Evolutionary conservation across 306 rosid genomes (phyloP).

Genomic region (Dalbergia cultrata): DNA sequence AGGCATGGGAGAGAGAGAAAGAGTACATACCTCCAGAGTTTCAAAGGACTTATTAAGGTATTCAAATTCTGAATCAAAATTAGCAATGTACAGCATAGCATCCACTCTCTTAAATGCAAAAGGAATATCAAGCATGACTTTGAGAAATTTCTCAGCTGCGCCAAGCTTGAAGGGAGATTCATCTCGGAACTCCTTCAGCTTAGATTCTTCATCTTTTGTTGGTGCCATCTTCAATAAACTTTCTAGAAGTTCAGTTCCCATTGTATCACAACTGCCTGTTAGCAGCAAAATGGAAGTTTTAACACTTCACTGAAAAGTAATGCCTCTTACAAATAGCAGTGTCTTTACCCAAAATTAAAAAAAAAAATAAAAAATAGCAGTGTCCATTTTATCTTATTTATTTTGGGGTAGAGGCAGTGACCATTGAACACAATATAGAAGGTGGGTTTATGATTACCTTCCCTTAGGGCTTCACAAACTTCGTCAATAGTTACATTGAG

Average conservation of each 20-base stretch:
- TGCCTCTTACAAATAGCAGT: neutral
- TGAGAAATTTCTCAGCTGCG: constrained; percentile 93
- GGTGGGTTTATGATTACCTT: constrained; percentile 60
- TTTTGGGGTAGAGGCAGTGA: too few relatives aligned
- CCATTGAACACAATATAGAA: constrained; percentile 12
- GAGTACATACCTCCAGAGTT: constrained; percentile 72
- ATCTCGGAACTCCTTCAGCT: constrained; percentile 75
- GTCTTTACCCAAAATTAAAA: too few relatives aligned
- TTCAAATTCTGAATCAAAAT: constrained; percentile 90
- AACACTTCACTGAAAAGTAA: constrained; percentile 17
- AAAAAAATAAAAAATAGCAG: too few relatives aligned
- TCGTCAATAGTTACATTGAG: constrained; percentile 86
- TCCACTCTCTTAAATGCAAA: constrained; percentile 91
- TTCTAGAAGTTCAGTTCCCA: constrained; percentile 90
- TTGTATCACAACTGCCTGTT: constrained; percentile 76
- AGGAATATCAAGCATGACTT: constrained; percentile 84
- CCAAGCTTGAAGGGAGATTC: constrained; percentile 88
- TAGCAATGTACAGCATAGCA: constrained; percentile 91
- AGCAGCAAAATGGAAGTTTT: constrained; percentile 25
- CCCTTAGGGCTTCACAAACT: constrained; percentile 87
- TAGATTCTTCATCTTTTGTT: constrained; percentile 79
- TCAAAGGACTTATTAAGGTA: constrained; percentile 77
- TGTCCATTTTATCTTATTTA: too few relatives aligned
- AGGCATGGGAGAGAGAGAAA: constrained; percentile 2
- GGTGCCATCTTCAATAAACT: constrained; percentile 95